These are phyloP conservation scores for Rhodotorula diobovata DNA, from an alignment of 768 basidiomycete species.

Conservation along the genomic window DNA sequence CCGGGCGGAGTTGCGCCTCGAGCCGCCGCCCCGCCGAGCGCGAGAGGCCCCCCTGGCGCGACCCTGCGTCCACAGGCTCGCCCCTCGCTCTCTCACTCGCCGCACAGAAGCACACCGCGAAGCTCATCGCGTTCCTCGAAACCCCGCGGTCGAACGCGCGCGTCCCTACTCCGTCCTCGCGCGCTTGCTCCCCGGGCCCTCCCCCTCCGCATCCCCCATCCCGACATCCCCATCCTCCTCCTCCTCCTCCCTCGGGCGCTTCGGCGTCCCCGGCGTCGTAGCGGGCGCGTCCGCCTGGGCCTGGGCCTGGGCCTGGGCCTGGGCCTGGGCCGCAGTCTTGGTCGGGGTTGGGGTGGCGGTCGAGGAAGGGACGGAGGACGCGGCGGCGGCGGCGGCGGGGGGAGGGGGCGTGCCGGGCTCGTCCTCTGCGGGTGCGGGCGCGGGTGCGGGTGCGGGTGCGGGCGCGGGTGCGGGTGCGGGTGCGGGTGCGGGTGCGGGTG, in stretches of 20 bases:
- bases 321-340: too few relatives aligned
- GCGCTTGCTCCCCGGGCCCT: not conserved
- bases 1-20: too few relatives aligned
- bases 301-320: too few relatives aligned
- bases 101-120: too few relatives aligned
- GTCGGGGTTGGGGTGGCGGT: too few relatives aligned
- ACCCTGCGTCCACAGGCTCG: too few relatives aligned
- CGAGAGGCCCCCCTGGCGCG: too few relatives aligned
- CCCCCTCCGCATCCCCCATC: constrained; percentile 14
- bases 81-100: not conserved
- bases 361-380: too few relatives aligned
- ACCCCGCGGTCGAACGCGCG: too few relatives aligned
- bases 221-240: not conserved
- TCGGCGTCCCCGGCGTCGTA: constrained; percentile 23
- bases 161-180: not conserved
- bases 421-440: not conserved
- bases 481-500: not conserved
- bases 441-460: not conserved
- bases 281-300: too few relatives aligned
- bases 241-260: constrained; percentile 13
- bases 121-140: too few relatives aligned
- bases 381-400: not conserved
- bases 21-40: too few relatives aligned
- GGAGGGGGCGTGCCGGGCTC: constrained; percentile 4
- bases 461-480: not conserved